phyloP scores from a whole-genome alignment of 768 basidiomycete genomes.

The Tulasnella sp. region DNA sequence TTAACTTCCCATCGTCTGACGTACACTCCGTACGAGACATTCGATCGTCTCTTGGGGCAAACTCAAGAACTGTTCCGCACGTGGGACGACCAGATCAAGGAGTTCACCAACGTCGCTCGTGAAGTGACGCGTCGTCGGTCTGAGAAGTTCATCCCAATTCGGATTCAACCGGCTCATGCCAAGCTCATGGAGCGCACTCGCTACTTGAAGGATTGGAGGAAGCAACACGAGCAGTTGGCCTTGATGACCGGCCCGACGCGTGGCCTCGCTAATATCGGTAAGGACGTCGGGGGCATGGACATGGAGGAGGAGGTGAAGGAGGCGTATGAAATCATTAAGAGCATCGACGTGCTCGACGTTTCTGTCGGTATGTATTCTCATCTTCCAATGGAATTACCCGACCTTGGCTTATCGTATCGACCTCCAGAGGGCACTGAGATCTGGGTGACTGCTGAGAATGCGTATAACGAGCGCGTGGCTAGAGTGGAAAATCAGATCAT shows the following conservation, averaged over 20 bases:
- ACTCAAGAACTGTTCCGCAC: slow-evolving; percentile 69
- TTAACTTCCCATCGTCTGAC: slow-evolving; percentile 84
- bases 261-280: slow-evolving; percentile 59
- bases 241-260: slow-evolving; percentile 95
- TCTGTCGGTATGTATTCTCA: slow-evolving; percentile 60
- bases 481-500: slow-evolving; percentile 99
- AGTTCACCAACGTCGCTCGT: slow-evolving; percentile 84
- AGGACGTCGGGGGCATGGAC: slow-evolving; percentile 81
- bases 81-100: slow-evolving; percentile 86
- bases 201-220: slow-evolving; percentile 85
- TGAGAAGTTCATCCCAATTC: slow-evolving; percentile 95
- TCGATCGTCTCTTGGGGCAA: slow-evolving; percentile 71
- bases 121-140: slow-evolving; percentile 82
- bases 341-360: slow-evolving; percentile 92
- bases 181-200: slow-evolving; percentile 80
- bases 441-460: slow-evolving; percentile 94
- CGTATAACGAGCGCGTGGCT: slow-evolving; percentile 95
- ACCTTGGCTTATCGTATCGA: background rate
- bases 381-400: background rate
- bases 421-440: slow-evolving; percentile 85
- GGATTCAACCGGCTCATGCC: slow-evolving; percentile 80
- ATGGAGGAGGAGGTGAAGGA: slow-evolving; percentile 97
- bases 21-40: slow-evolving; percentile 89
- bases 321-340: slow-evolving; percentile 94
- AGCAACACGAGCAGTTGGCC: slow-evolving; percentile 94